Evolutionary conservation across 805 yeast species (phyloP).

Genomic region (Allodekkera sacchari): DNA sequence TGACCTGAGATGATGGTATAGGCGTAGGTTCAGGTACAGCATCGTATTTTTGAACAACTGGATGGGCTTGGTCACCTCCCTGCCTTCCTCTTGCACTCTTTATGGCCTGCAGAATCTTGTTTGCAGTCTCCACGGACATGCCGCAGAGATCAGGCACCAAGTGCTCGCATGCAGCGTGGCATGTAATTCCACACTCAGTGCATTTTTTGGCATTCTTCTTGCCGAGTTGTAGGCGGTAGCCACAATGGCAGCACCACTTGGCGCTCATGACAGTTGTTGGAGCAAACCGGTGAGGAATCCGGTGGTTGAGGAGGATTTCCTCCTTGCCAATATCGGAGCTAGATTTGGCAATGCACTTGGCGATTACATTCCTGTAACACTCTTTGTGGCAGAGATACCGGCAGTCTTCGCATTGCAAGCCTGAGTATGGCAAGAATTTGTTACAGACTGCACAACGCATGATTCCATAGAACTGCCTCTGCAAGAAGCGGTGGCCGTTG

Average conservation of each 20-base stretch:
- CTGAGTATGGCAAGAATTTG: constrained; percentile 83
- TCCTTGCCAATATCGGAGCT: constrained; percentile 62
- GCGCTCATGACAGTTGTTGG: constrained; percentile 91
- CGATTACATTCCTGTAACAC: constrained; percentile 72
- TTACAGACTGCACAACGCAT: constrained; percentile 98
- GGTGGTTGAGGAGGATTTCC: constrained; percentile 81
- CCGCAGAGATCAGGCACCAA: constrained; percentile 98
- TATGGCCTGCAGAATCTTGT: constrained; percentile 76
- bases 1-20: no score
- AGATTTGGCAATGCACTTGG: constrained; percentile 75
- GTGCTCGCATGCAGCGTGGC: constrained; percentile 88
- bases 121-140: constrained; percentile 96
- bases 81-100: constrained; percentile 52
- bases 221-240: constrained; percentile 93
- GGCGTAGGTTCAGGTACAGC: background rate
- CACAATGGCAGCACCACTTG: constrained; percentile 99
- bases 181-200: constrained; percentile 88
- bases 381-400: constrained; percentile 72
- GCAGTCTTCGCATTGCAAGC: constrained; percentile 82
- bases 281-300: constrained; percentile 94
- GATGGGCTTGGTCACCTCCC: constrained; percentile 6
- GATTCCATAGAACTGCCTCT: constrained; percentile 88
- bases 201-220: constrained; percentile 88
- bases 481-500: constrained; percentile 95
- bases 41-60: background rate